Evolutionary conservation across 352 stramenopile species (phyloP).

Genomic region (Phytophthora palmivora): DNA sequence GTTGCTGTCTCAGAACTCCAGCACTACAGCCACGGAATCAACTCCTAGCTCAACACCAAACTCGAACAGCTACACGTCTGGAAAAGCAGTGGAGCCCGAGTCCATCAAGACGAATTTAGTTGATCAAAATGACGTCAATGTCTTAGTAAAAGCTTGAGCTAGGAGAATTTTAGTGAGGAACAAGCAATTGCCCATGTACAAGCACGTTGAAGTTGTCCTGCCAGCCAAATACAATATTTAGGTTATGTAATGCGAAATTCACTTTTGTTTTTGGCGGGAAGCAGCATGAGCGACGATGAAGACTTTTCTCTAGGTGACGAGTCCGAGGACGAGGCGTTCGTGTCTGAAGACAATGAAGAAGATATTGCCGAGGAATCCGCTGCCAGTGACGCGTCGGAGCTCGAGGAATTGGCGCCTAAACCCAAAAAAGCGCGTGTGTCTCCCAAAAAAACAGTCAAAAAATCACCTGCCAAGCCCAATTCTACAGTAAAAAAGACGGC

Average conservation of each 20-base stretch:
- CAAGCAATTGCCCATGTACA: too few species aligned
- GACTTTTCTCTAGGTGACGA: slow-evolving; percentile 71
- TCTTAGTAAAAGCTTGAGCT: slow-evolving; percentile 25
- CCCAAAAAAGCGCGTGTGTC: slow-evolving; percentile 34
- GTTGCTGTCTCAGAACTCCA: slow-evolving; percentile 27
- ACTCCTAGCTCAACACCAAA: slow-evolving; percentile 23
- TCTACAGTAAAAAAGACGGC: slow-evolving; percentile 13
- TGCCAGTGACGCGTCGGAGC: slow-evolving; percentile 51
- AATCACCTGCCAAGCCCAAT: slow-evolving; percentile 1
- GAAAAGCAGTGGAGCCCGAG: slow-evolving; percentile 11
- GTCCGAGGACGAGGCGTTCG: slow-evolving; percentile 50
- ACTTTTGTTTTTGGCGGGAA: too few species aligned
- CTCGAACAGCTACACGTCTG: slow-evolving; percentile 18
- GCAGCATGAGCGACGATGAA: slow-evolving; percentile 43
- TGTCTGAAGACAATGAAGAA: slow-evolving; percentile 34
- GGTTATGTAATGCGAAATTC: too few species aligned
- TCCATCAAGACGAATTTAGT: slow-evolving; percentile 20
- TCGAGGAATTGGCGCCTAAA: slow-evolving; percentile 40
- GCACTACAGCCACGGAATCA: slow-evolving; percentile 24
- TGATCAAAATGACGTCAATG: slow-evolving; percentile 22
- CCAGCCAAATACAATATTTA: too few species aligned
- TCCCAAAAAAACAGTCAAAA: slow-evolving; percentile 30
- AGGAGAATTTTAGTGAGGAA: too few species aligned
- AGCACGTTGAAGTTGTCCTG: too few species aligned
- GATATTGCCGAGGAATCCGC: slow-evolving; percentile 16